phyloP scores from a whole-genome alignment of 768 basidiomycete species.

The Kwoniella sp. region DNA sequence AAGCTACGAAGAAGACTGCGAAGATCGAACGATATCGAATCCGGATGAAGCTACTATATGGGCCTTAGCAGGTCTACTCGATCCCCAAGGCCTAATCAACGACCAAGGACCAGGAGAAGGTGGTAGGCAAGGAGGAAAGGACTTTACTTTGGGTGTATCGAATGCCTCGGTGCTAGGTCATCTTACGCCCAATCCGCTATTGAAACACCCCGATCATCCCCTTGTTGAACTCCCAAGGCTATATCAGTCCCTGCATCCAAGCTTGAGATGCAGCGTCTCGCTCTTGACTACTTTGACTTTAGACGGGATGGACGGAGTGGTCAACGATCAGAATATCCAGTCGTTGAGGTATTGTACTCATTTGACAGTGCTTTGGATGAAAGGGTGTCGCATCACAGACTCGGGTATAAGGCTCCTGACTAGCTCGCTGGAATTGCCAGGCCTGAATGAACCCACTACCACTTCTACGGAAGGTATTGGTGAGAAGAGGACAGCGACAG shows the following conservation, averaged over 20 bases:
- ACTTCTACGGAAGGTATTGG: too few species aligned
- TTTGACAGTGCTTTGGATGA: conserved; percentile 40
- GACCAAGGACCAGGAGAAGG: neutral
- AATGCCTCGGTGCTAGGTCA: conserved; percentile 14
- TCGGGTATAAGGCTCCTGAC: conserved; percentile 32
- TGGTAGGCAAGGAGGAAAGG: neutral
- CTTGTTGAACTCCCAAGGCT: conserved; percentile 35
- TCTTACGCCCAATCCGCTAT: conserved; percentile 21
- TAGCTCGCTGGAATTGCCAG: conserved; percentile 35
- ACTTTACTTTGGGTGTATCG: conserved; percentile 31
- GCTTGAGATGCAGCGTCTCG: neutral
- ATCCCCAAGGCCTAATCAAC: conserved; percentile 15
- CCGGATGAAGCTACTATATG: conserved; percentile 45
- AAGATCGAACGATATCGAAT: neutral
- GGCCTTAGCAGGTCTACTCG: conserved; percentile 22
- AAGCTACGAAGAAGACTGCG: conserved; percentile 27
- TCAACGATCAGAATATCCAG: conserved; percentile 35
- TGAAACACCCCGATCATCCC: conserved; percentile 30
- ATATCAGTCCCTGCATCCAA: conserved; percentile 16
- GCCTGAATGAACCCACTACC: neutral
- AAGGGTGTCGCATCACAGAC: conserved; percentile 39
- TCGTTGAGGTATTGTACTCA: conserved; percentile 38
- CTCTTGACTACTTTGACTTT: conserved; percentile 40
- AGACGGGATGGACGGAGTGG: conserved; percentile 24
- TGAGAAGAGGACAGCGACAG: too few species aligned